Percentiles rank a stretch among this genome's conserved stretches.
Conservation (phyloP, 805 yeast species). For the Ogataea henricii region DNA sequence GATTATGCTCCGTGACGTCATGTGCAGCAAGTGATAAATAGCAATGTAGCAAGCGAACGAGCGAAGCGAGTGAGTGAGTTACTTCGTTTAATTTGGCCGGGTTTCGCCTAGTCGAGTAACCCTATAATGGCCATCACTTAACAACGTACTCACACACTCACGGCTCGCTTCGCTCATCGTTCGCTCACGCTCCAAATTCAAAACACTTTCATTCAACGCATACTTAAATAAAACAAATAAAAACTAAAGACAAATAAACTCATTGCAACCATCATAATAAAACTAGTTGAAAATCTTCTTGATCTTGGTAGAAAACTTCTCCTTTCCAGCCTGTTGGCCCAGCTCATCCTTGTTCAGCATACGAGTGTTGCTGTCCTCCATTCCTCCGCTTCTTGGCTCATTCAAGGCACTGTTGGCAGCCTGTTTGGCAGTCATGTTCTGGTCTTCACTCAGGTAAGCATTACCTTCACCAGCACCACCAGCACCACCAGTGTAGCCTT, state of each 20-base stretch:
- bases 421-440: slow-evolving; percentile 21
- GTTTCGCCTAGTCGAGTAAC: too few species aligned
- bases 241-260: background rate
- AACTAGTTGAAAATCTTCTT: slow-evolving; percentile 20
- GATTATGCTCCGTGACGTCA: background rate
- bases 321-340: slow-evolving; percentile 15
- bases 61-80: too few species aligned
- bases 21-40: background rate
- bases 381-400: slow-evolving; percentile 10
- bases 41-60: too few species aligned
- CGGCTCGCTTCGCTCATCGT: background rate
- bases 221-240: background rate
- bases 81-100: too few species aligned
- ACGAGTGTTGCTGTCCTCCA: slow-evolving; percentile 12
- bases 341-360: slow-evolving; percentile 13
- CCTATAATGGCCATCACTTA: too few species aligned
- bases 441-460: slow-evolving; percentile 16
- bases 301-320: slow-evolving; percentile 19
- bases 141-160: background rate
- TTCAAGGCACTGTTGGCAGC: slow-evolving; percentile 23
- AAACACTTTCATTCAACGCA: too few species aligned
- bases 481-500: slow-evolving; percentile 12
- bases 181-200: too few species aligned
- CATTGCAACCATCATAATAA: background rate
- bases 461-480: slow-evolving; percentile 15